These are phyloP conservation scores for Dictyostelium firmibasis DNA, from an alignment of 78 protist genomes.

Conservation along the genomic window DNA sequence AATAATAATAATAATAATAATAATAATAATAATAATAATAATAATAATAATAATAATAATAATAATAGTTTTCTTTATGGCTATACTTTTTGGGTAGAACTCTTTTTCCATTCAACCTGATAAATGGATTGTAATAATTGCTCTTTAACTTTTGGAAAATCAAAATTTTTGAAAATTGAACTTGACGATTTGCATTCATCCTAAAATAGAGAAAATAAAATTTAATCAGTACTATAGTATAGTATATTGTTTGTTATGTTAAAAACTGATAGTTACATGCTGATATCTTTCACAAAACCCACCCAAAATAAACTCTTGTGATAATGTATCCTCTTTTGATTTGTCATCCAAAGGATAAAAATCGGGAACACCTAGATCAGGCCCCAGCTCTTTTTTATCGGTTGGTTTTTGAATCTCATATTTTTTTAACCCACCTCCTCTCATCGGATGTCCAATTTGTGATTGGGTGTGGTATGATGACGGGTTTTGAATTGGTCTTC, in stretches of 20 bases:
- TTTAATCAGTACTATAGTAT: neutral
- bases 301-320: constrained; percentile 52
- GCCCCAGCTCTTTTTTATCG: constrained; percentile 56
- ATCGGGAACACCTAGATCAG: constrained; percentile 67
- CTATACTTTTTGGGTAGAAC: neutral
- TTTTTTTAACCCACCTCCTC: constrained; percentile 5
- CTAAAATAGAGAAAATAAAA: neutral
- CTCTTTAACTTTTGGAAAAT: constrained; percentile 59
- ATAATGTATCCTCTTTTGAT: constrained; percentile 50
- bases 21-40: neutral
- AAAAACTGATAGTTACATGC: neutral
- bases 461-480: neutral
- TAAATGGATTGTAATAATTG: constrained; percentile 54
- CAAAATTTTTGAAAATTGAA: constrained; percentile 14
- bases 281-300: constrained; percentile 47
- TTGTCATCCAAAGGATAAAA: constrained; percentile 45
- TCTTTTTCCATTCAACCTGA: constrained; percentile 72
- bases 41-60: neutral
- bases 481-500: neutral
- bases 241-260: neutral
- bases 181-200: constrained; percentile 51
- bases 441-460: neutral
- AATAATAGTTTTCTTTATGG: too few relatives aligned
- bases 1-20: too few relatives aligned
- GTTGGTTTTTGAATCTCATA: constrained; percentile 58